Evolutionary conservation across 192 early-diverging fungal genomes (phyloP).

Genomic region (Linnemannia schmuckeri): DNA sequence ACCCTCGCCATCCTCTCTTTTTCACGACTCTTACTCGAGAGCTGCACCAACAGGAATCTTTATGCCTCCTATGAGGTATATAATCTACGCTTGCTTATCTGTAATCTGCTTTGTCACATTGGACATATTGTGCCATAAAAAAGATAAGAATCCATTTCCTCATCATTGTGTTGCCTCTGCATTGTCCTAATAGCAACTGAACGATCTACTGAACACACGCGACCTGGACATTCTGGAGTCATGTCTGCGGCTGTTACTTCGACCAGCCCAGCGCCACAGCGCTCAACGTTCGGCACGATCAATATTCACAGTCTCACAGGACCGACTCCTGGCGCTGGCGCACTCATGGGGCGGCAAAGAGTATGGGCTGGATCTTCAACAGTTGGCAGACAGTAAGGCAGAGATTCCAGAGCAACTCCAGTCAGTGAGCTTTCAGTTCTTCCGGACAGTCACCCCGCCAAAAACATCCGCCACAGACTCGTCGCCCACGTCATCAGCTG

Average conservation of each 20-base stretch:
- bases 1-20: constrained; percentile 80
- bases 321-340: constrained; percentile 69
- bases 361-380: constrained; percentile 61
- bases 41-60: constrained; percentile 93
- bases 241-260: constrained; percentile 84
- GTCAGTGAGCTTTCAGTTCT: constrained; percentile 73
- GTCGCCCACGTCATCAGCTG: constrained; percentile 15
- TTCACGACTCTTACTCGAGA: constrained; percentile 89
- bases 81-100: neutral
- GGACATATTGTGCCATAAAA: neutral
- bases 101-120: neutral
- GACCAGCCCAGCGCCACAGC: constrained; percentile 91
- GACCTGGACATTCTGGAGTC: constrained; percentile 87
- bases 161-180: neutral
- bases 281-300: constrained; percentile 78
- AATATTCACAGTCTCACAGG: constrained; percentile 69
- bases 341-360: constrained; percentile 73
- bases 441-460: constrained; percentile 59
- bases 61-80: constrained; percentile 93
- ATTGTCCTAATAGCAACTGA: constrained; percentile 75
- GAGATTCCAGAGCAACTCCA: constrained; percentile 56
- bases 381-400: constrained; percentile 57
- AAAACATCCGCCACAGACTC: constrained; percentile 23
- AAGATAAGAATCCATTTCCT: neutral
- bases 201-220: constrained; percentile 80